These are phyloP conservation scores for Trichocladium uniseriatum DNA, from an alignment of 495 filamentous ascomycete genomes.

Conservation along the genomic window DNA sequence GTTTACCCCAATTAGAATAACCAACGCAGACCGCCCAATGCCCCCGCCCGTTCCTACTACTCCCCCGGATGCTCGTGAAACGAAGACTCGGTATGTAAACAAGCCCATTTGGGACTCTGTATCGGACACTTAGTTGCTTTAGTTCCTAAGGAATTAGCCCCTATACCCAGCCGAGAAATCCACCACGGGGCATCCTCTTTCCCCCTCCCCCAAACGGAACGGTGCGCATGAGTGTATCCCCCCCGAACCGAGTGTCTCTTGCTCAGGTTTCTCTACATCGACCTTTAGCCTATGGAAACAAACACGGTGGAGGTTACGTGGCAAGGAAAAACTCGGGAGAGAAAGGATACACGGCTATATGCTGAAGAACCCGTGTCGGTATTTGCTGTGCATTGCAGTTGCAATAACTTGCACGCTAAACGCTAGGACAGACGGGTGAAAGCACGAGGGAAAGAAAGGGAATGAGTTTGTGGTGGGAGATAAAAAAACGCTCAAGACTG, in stretches of 20 bases:
- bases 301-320: constrained; percentile 11
- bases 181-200: background rate
- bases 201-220: background rate
- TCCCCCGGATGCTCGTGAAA: no score
- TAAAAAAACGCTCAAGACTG: background rate
- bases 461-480: constrained; percentile 3
- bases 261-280: constrained; percentile 33
- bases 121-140: constrained; percentile 25
- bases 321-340: constrained; percentile 4
- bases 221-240: background rate
- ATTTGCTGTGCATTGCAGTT: no score
- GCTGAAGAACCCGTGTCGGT: constrained; percentile 10
- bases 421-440: background rate
- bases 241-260: constrained; percentile 4
- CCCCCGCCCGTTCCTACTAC: background rate
- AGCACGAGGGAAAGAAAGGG: background rate
- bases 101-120: background rate
- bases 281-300: constrained; percentile 29
- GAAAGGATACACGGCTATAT: constrained; percentile 10
- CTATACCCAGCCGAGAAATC: background rate
- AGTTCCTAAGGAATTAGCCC: constrained; percentile 35
- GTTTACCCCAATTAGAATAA: no score
- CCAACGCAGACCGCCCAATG: no score
- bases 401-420: background rate
- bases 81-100: no score